A percentile compares a stretch with the other conserved stretches of the same genome.
These are phyloP conservation scores for Fraxinus americana DNA, from an alignment of 257 asterid species.

Conservation along the genomic window DNA sequence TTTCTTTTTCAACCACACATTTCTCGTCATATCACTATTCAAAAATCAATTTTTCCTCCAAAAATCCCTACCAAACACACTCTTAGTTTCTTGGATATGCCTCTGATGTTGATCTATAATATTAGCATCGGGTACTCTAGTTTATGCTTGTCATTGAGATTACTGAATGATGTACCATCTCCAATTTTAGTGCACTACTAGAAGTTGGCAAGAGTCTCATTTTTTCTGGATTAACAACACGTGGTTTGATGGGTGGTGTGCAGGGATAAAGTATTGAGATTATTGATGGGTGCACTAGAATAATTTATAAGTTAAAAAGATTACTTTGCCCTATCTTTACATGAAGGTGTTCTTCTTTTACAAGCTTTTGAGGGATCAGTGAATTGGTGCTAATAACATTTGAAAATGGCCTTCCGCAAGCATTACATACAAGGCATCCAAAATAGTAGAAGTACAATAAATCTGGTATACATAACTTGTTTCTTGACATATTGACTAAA, in stretches of 20 bases:
- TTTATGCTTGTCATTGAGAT: neutral
- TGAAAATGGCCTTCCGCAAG: neutral
- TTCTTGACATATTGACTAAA: neutral
- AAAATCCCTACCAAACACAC: no score
- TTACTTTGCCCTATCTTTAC: neutral
- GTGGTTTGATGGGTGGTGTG: neutral
- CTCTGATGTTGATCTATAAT: neutral
- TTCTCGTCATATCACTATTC: no score
- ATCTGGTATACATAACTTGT: neutral
- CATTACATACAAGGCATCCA: no score
- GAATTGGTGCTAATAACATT: neutral
- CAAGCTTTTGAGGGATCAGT: neutral
- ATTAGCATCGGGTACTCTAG: neutral
- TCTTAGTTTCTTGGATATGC: neutral
- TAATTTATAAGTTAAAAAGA: neutral
- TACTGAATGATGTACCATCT: neutral
- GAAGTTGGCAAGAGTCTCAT: neutral
- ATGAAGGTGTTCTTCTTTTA: no score
- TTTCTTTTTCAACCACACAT: no score
- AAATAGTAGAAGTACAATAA: neutral
- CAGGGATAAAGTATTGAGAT: neutral
- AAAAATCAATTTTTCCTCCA: no score
- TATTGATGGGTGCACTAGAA: no score
- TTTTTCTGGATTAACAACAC: neutral
- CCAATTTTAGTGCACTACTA: neutral